These are phyloP conservation scores for Candida ficus DNA, from an alignment of 805 yeast species.

Conservation along the genomic window DNA sequence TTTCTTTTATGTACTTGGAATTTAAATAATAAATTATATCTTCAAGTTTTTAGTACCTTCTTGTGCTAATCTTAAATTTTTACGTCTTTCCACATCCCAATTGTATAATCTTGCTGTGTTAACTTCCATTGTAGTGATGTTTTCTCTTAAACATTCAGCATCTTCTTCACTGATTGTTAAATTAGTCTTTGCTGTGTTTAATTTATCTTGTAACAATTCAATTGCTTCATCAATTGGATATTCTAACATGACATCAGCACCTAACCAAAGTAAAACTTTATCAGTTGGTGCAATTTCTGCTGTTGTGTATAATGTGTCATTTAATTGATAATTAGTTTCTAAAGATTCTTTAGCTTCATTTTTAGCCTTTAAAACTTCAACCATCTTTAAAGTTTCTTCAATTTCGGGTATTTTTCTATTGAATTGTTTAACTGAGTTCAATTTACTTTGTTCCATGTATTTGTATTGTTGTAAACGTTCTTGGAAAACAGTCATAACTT, in stretches of 20 bases:
- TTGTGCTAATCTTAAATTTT: conserved; percentile 38
- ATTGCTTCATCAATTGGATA: conserved; percentile 88
- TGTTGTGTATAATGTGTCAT: conserved; percentile 85
- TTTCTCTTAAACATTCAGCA: conserved; percentile 75
- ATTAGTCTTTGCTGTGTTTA: conserved; percentile 56
- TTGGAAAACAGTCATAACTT: conserved; percentile 69
- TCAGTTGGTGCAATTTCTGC: conserved; percentile 65
- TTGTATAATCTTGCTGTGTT: conserved; percentile 90
- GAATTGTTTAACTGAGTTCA: conserved; percentile 38
- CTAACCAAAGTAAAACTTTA: conserved; percentile 88
- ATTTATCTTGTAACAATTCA: conserved; percentile 56
- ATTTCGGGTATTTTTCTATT: conserved; percentile 86
- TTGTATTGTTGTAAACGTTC: conserved; percentile 86
- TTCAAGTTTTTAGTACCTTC: conserved; percentile 33
- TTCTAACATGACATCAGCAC: conserved; percentile 96
- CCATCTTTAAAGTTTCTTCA: conserved; percentile 74
- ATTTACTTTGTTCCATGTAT: conserved; percentile 58
- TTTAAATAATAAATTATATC: conserved; percentile 2
- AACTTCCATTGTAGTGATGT: conserved; percentile 96
- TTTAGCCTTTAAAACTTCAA: conserved; percentile 50
- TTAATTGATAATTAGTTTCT: conserved; percentile 82
- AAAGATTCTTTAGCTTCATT: conserved; percentile 38
- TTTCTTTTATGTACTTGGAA: background rate
- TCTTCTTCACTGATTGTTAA: conserved; percentile 70
- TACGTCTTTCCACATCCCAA: conserved; percentile 80